Conservation (phyloP, 139 green algal species). For the Picochlorum sp. region DNA sequence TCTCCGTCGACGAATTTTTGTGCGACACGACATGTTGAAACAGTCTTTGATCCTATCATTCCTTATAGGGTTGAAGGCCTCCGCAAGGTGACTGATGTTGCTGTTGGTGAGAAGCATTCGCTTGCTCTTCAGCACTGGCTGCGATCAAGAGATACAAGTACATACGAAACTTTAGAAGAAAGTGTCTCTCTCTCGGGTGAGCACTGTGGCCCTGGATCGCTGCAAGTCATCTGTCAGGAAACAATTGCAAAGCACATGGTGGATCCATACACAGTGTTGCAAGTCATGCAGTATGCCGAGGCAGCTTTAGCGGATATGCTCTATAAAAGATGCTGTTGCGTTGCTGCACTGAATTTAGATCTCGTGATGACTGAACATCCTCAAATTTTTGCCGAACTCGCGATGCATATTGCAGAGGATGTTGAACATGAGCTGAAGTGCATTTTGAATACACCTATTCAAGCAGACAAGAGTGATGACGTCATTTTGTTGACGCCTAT, state of each 20-base stretch:
- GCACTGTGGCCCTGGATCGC: neutral
- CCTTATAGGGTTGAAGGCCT: constrained; percentile 49
- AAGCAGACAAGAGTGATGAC: neutral
- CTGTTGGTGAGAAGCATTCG: constrained; percentile 87
- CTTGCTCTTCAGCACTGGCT: constrained; percentile 69
- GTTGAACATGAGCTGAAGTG: constrained; percentile 44
- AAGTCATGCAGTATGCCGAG: constrained; percentile 76
- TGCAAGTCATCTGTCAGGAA: constrained; percentile 68
- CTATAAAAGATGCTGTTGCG: constrained; percentile 50
- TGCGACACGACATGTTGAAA: neutral
- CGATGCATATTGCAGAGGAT: constrained; percentile 44
- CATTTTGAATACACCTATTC: neutral
- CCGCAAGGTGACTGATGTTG: constrained; percentile 38
- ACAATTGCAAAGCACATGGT: constrained; percentile 56
- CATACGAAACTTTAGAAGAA: neutral
- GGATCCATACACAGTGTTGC: constrained; percentile 60
- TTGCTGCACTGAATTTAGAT: constrained; percentile 67
- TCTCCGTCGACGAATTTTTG: neutral
- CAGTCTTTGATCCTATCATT: constrained; percentile 1
- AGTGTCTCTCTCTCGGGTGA: neutral
- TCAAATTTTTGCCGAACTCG: constrained; percentile 30
- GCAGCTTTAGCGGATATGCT: constrained; percentile 52
- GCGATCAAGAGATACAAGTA: neutral
- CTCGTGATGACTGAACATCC: constrained; percentile 50
- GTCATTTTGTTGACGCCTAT: neutral